Conservation (phyloP, 208 protist genomes). For the Jaenimonas drosophilae region DNA sequence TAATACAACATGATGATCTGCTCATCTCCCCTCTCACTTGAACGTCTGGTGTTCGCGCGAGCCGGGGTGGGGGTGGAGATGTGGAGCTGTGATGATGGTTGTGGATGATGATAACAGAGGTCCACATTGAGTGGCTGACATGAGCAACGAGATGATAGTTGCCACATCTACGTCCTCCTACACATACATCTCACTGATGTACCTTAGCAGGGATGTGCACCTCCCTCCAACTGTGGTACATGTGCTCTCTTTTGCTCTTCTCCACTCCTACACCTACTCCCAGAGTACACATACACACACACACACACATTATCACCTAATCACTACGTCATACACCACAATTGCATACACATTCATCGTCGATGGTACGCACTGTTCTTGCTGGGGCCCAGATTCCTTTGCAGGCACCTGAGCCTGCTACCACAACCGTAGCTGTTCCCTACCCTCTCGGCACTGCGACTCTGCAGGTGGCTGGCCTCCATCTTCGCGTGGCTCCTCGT, state of each 20-base stretch:
- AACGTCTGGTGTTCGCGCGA: too few species aligned
- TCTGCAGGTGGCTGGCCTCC: constrained; percentile 42
- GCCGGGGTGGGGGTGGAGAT: too few species aligned
- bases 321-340: too few species aligned
- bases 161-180: not conserved
- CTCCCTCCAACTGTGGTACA: too few species aligned
- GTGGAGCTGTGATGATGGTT: not conserved
- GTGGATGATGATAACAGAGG: not conserved
- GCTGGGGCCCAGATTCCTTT: too few species aligned
- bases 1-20: too few species aligned
- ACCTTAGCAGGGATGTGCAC: not conserved
- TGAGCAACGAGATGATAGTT: not conserved
- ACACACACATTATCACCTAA: not conserved
- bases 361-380: too few species aligned
- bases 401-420: too few species aligned
- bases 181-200: not conserved
- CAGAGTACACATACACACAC: constrained; percentile 1
- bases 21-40: too few species aligned
- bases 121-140: not conserved
- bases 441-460: constrained; percentile 37
- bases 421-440: constrained; percentile 15
- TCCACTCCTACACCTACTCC: not conserved
- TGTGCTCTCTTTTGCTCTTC: too few species aligned
- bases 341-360: too few species aligned
- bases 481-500: constrained; percentile 35